Evolutionary conservation across 768 basidiomycete species (phyloP), one percentile per base, ranked within the genome.

Genomic region (Sutorius australiensis): DNA sequence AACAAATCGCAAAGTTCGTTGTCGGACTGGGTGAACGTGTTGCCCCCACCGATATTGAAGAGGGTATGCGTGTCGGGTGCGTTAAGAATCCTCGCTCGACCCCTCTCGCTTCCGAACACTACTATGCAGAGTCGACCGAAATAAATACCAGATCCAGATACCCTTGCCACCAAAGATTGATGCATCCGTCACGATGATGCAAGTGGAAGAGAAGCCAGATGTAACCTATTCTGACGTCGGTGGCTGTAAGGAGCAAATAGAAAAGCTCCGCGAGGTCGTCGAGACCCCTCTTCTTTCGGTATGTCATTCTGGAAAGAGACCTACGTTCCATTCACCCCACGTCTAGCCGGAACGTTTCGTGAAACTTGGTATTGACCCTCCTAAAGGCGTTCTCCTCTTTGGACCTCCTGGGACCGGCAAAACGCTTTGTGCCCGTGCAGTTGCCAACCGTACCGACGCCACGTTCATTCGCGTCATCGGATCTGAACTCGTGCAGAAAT

Each of bases 11-110:
- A 9, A 99, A 99, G 73, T 98, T 98, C 67, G 97, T 99, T 10
- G 97, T 99, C 39, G 97, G 94, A 17, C 75, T 99, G 5, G 95
- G 94, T 17, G 97, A 99, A 61, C 87, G 93, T 38, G 94, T 99
- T 2, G 92, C 97, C 21, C 91, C 94, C 11, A 97, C 95, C 3
- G 97, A 99, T 75, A 94, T 99, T 48, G 97, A 99, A 70, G 97
- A 99, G 76, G 97, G 97, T n/a, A 99, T 99, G 97, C 87, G 97
- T 49, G 97, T 99, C 37, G 97, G 95, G 95, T 98, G 66, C 66
- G 91, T 59, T n/a, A n/a, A 27, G 16, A 16, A 13, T 45, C n/a
- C 5, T 16, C 41, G 10, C 11, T 2, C 16, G 16, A 31, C 28
- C 6, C 30, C 48, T 31, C 46, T 39, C 40, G 6, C 47, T 51